Percentiles rank a stretch among this genome's conserved stretches.
phyloP scores from a whole-genome alignment of 2,329 filamentous ascomycete genomes.

The Fusarium dlaminii region DNA sequence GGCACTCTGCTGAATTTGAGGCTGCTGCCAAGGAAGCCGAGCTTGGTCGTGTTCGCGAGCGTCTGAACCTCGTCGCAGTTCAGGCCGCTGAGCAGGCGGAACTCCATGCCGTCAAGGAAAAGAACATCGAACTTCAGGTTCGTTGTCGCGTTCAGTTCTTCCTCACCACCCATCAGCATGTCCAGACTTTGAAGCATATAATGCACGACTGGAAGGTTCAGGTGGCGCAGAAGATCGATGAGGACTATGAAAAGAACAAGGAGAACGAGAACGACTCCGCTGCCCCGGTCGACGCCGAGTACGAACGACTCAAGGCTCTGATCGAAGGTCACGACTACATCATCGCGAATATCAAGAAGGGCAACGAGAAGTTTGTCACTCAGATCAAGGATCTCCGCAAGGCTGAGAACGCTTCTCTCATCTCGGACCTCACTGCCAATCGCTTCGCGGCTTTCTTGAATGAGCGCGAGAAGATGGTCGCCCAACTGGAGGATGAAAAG shows the following conservation, averaged over 20 bases:
- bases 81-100: neutral
- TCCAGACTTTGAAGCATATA: neutral
- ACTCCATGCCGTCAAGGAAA: neutral
- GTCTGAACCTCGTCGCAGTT: neutral
- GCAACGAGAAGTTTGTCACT: neutral
- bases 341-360: neutral
- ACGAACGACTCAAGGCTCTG: neutral
- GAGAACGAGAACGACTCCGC: neutral
- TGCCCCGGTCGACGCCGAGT: neutral
- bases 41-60: neutral
- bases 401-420: accelerated
- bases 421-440: neutral
- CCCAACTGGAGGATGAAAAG: neutral
- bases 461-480: neutral
- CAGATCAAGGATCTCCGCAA: neutral
- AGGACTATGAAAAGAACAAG: neutral
- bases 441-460: neutral
- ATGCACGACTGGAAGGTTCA: neutral
- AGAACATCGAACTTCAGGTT: neutral
- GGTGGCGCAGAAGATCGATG: neutral
- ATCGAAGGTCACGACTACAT: neutral
- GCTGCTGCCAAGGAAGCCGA: neutral
- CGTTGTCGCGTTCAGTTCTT: neutral
- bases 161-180: neutral
- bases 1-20: too few relatives aligned